Evolutionary conservation across 345 rosid species (phyloP), one percentile per base, ranked within the genome.

Genomic region (Gossypium herbaceum): DNA sequence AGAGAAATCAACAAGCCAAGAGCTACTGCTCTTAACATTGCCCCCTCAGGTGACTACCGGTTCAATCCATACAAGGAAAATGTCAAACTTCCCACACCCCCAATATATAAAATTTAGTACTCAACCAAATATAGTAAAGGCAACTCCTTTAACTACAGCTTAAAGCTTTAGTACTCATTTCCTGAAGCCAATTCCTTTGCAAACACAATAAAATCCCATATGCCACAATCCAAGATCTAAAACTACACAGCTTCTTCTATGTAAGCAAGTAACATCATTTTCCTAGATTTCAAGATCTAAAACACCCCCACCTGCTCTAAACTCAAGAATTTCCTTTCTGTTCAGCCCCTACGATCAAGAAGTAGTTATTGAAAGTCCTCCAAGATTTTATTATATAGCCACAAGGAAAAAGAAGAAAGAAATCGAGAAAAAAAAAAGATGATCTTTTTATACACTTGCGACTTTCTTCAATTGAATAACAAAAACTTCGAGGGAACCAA

Each of bases 21-120:
- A 85, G 85, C 80, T 72, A 86, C 77, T n/a, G 86, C 83, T 79
- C 91, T 91, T 77, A 84, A 87, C 95, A 92, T 92, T 78, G 87
- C 80, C 48, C 79, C 79, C 72, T 83, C 76, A 74, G 77, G 59
- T 72, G 16, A 64, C 29, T 64, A 74, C 52, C 39, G 15, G 65
- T 56, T 73, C 75, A 83, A 72, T 64, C 76, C 82, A 78, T 81
- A 72, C 48, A 77, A 56, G 20, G 3, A 43, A 64, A 25, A 51
- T 39, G 13, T 58, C 9, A 8, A 47, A 63, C 66, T 20, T 17
- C 9, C 17, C 41, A 55, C 22, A 17, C 20, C 47, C 29, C 44
- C n/a, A 12, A 50, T 63, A 55, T 52, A 69, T 68, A 72, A n/a
- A 51, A n/a, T 39, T 55, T 16, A 47, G 9, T 25, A 16, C 47